Evolutionary conservation across 768 basidiomycete species (phyloP), one percentile per base, ranked within the genome.

Genomic region (Tephrocybe sp.): DNA sequence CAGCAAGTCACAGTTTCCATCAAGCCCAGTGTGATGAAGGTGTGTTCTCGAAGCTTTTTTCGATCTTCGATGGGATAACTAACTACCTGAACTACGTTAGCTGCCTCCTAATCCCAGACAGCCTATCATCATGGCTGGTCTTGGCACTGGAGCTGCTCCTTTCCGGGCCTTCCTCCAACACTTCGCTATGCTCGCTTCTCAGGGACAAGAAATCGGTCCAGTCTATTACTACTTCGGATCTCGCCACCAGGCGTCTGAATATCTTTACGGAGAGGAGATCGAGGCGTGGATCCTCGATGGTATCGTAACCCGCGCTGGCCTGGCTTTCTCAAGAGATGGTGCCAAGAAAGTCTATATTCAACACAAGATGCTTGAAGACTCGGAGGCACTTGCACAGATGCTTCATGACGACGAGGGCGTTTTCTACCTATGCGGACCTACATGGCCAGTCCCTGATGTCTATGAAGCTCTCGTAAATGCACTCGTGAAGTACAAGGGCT

Each of bases 11-110:
- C 94, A 0, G 96, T 97, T 8, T 98, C 95, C 5, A 88, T 98
- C 71, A 97, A 97, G 69, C 97, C 97, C 20, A 97, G 94, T 64
- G 97, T 99, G 23, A 98, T 99, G 97, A 98, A 98, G 80, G 90
- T 92, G 51, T 19, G 76, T 66, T 19, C 12, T 41, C 23, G 40
- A 11, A 14, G 9, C 10, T 40, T 11, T 32, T 39, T 26, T 19
- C 48, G 7, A 11, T 14, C 48, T 36, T 23, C 47, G 38, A 31
- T 35, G 31, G 33, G 35, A 35, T 26, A 48, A 46, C 65, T 23
- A 67, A 3, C 39, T 31, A 22, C 12, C 23, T 30, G 23, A n/a
- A 7, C 30, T 8, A 36, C 8, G 42, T 38, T 57, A 93, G 89
- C 76, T 98, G 5, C 97, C 97, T 47, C 87, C 88, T 0, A 78